Conservation (phyloP, 169 alveolate genomes). For the Babesia bovis region DNA sequence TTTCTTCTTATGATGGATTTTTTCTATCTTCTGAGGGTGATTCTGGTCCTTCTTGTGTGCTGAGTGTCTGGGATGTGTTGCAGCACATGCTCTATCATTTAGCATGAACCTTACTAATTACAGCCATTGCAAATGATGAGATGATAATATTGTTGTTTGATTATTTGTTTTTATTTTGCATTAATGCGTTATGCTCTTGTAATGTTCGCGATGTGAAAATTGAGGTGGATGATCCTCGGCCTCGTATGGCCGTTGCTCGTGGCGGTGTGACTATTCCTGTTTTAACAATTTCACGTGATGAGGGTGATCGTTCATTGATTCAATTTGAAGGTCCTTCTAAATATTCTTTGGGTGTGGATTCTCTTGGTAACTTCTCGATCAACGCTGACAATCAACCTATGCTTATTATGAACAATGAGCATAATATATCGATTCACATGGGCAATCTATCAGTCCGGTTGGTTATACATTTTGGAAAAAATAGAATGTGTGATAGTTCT, state of each 20-base stretch:
- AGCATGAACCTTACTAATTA: conserved; percentile 5
- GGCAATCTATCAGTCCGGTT: conserved; percentile 50
- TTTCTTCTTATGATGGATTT: background rate
- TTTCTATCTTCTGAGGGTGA: background rate
- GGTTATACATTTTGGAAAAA: background rate
- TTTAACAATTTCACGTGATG: conserved; percentile 55
- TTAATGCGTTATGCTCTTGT: background rate
- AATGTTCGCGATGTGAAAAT: conserved; percentile 28
- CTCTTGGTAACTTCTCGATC: conserved; percentile 60
- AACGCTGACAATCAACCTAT: conserved; percentile 58
- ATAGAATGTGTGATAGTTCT: conserved; percentile 25
- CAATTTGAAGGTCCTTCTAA: conserved; percentile 38
- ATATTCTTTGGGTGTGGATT: conserved; percentile 65
- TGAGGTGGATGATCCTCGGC: conserved; percentile 5
- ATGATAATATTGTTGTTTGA: background rate
- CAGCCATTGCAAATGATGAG: background rate
- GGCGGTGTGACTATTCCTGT: conserved; percentile 66
- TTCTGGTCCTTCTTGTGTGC: conserved; percentile 18
- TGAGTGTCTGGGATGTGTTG: conserved; percentile 56
- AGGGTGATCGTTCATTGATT: conserved; percentile 22
- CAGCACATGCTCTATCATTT: conserved; percentile 19
- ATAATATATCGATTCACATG: conserved; percentile 64
- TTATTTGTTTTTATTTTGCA: background rate
- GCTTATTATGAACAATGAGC: conserved; percentile 53
- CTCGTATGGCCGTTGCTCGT: conserved; percentile 30